Percentiles rank a stretch among this genome's conserved stretches.
phyloP scores from a whole-genome alignment of 2,329 filamentous ascomycete species.

The Venturia oleaginea region DNA sequence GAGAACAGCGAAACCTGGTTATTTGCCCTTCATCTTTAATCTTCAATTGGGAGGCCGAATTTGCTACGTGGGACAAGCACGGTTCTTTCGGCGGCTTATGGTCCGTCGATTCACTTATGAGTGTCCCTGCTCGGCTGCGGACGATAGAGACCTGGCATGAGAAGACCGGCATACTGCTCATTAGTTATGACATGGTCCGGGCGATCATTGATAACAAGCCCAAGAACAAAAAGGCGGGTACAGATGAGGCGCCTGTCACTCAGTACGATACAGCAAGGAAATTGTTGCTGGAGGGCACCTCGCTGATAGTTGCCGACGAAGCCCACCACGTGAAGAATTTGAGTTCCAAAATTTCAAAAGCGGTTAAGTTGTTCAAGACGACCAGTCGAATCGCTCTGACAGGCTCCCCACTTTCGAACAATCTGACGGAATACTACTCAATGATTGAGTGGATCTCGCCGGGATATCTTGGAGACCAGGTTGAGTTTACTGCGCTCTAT shows the following conservation, averaged over 20 bases:
- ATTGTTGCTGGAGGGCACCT: slow-evolving; percentile 52
- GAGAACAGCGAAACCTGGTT: slow-evolving; percentile 56
- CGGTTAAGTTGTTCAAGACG: slow-evolving; percentile 53
- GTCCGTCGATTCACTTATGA: slow-evolving; percentile 42
- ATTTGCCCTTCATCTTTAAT: slow-evolving; percentile 68
- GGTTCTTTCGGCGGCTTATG: slow-evolving; percentile 44
- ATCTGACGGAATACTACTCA: slow-evolving; percentile 72
- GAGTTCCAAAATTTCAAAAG: slow-evolving; percentile 41
- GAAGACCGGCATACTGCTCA: slow-evolving; percentile 62
- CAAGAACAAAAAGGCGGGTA: slow-evolving; percentile 24
- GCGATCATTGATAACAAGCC: slow-evolving; percentile 26
- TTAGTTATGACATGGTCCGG: slow-evolving; percentile 66
- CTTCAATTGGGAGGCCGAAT: slow-evolving; percentile 76
- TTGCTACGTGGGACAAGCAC: slow-evolving; percentile 53
- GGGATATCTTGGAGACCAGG: slow-evolving; percentile 59
- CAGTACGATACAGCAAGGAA: background rate
- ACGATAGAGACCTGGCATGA: slow-evolving; percentile 51
- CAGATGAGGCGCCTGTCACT: slow-evolving; percentile 14
- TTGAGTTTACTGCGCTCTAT: slow-evolving; percentile 64
- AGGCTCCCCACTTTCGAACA: slow-evolving; percentile 78
- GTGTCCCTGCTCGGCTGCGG: slow-evolving; percentile 30
- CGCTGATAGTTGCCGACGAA: slow-evolving; percentile 75
- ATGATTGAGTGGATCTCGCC: slow-evolving; percentile 85
- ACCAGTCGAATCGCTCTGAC: slow-evolving; percentile 72
- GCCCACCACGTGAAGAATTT: slow-evolving; percentile 71